A percentile compares a stretch with the other conserved stretches of the same genome.
Conservation (phyloP, 306 rosid genomes). For the Dalbergia oliveri region DNA sequence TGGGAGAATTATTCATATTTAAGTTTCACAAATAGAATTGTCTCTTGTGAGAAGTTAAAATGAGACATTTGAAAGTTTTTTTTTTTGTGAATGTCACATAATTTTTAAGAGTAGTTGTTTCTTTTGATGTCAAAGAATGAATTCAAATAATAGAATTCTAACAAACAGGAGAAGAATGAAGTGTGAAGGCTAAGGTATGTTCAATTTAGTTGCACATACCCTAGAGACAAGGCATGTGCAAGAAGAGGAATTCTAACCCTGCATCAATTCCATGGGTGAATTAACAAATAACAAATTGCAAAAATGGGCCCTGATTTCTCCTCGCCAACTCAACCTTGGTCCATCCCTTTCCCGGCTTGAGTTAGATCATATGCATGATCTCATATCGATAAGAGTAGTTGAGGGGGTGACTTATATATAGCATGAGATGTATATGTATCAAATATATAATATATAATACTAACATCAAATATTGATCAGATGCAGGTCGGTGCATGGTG, state of each 20-base stretch:
- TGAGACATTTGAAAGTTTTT: too few species aligned
- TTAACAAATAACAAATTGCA: conserved; percentile 5
- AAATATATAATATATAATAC: background rate
- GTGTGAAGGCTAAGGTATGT: conserved; percentile 27
- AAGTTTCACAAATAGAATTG: too few species aligned
- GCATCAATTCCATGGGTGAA: conserved; percentile 24
- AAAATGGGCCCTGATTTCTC: conserved; percentile 24
- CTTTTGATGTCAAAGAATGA: too few species aligned
- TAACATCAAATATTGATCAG: conserved; percentile 31
- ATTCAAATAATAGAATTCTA: too few species aligned
- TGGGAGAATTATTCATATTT: too few species aligned
- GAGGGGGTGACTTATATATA: conserved; percentile 28
- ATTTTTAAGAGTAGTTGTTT: too few species aligned
- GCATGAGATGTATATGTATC: conserved; percentile 24
- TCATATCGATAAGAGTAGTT: conserved; percentile 28
- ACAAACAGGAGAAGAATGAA: conserved; percentile 8
- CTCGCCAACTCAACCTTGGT: conserved; percentile 31
- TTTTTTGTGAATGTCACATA: too few species aligned
- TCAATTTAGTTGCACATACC: background rate
- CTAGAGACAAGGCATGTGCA: conserved; percentile 61
- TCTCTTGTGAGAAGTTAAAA: too few species aligned
- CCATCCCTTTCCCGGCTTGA: background rate
- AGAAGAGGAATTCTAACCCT: conserved; percentile 18
- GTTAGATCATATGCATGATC: background rate
- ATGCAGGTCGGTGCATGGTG: conserved; percentile 43